These are phyloP conservation scores for Fagus crenata DNA, from an alignment of 306 rosid genomes.

Conservation along the genomic window DNA sequence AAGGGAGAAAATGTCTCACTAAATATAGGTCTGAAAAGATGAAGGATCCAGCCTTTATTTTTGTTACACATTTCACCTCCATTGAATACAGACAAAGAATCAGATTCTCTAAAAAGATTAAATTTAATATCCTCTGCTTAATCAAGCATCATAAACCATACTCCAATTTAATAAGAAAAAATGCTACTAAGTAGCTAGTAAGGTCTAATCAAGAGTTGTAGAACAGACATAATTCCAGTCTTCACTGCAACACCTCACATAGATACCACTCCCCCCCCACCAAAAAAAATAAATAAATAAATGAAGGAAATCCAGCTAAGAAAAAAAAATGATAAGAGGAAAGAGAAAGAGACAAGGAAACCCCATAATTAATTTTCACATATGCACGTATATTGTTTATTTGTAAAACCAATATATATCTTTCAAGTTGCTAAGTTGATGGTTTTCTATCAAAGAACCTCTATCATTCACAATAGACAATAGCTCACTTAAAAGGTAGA, in stretches of 20 bases:
- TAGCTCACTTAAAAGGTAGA: not conserved
- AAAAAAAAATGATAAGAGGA: no score
- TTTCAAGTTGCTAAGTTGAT: not conserved
- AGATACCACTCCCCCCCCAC: not conserved
- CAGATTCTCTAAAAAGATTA: not conserved
- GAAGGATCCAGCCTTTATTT: not conserved
- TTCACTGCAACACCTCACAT: no score
- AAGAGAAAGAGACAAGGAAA: no score
- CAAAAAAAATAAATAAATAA: no score
- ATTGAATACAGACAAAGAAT: not conserved
- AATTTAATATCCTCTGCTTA: not conserved
- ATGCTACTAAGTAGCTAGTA: not conserved
- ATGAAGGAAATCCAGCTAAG: no score
- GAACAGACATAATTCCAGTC: not conserved
- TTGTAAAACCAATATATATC: not conserved
- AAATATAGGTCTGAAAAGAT: not conserved
- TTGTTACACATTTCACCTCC: not conserved
- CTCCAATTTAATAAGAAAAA: not conserved
- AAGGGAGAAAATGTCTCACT: slow-evolving; percentile 11
- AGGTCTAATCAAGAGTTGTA: not conserved
- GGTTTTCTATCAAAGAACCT: not conserved
- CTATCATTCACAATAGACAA: not conserved
- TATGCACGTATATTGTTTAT: no score
- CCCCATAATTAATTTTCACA: no score
- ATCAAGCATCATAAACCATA: not conserved